These are phyloP conservation scores for Backusella liffmaniae DNA, from an alignment of 192 early-diverging fungal genomes.

Conservation along the genomic window DNA sequence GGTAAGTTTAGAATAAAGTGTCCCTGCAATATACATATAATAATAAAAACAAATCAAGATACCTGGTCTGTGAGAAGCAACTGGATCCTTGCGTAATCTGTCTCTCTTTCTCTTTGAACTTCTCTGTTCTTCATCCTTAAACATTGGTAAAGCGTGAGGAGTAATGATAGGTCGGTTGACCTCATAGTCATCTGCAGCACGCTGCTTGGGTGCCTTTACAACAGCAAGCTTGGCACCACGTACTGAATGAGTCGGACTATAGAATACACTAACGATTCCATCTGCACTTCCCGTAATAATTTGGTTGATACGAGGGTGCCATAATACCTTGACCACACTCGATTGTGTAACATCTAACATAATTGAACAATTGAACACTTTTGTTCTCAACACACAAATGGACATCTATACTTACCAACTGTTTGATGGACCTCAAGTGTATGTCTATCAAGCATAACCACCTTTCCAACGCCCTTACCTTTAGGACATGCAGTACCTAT, in stretches of 20 bases:
- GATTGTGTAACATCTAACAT: constrained; percentile 45
- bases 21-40: not conserved
- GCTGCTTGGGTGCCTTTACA: constrained; percentile 62
- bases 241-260: constrained; percentile 63
- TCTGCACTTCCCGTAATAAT: constrained; percentile 77
- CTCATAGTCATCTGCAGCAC: constrained; percentile 61
- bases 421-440: constrained; percentile 53
- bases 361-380: not conserved
- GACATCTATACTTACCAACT: constrained; percentile 41
- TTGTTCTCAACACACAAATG: not conserved
- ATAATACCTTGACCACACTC: constrained; percentile 73
- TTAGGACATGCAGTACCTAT: constrained; percentile 66
- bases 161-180: constrained; percentile 77
- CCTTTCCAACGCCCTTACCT: constrained; percentile 61
- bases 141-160: constrained; percentile 88
- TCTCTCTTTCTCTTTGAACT: constrained; percentile 71
- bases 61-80: constrained; percentile 74
- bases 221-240: constrained; percentile 76
- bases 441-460: constrained; percentile 65
- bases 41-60: not conserved
- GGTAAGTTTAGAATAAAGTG: not conserved
- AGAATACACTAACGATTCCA: constrained; percentile 75
- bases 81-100: constrained; percentile 68
- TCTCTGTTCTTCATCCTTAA: constrained; percentile 66
- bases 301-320: constrained; percentile 87